Conservation (phyloP, 129 eudicot genomes). For the Sambucus nigra region DNA sequence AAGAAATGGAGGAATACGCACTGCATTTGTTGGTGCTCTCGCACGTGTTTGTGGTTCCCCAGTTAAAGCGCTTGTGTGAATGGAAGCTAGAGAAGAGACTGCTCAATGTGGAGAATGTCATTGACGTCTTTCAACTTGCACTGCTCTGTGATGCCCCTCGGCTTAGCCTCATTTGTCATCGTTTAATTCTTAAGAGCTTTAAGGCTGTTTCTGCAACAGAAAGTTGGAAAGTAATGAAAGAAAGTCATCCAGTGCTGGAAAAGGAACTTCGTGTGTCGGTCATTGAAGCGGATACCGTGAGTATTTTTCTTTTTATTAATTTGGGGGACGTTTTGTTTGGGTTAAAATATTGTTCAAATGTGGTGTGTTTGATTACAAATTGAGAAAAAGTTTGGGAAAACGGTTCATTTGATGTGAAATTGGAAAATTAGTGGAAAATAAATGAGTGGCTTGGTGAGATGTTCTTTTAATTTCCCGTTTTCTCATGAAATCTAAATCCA, state of each 20-base stretch:
- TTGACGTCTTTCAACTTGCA: conserved; percentile 83
- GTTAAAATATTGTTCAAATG: too few species aligned
- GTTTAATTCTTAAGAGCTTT: conserved; percentile 47
- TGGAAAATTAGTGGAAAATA: too few species aligned
- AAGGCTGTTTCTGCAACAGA: conserved; percentile 56
- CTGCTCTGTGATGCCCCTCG: conserved; percentile 87
- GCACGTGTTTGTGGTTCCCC: conserved; percentile 59
- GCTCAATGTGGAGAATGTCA: conserved; percentile 46
- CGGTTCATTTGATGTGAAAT: too few species aligned
- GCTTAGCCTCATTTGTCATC: conserved; percentile 69
- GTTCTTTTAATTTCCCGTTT: too few species aligned
- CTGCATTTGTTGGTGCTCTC: conserved; percentile 75
- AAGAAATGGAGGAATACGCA: conserved; percentile 51
- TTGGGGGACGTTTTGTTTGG: not conserved
- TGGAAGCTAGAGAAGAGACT: conserved; percentile 42
- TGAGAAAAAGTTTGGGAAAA: too few species aligned
- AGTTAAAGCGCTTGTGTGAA: conserved; percentile 64
- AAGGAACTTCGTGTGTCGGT: conserved; percentile 38
- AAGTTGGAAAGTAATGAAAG: conserved; percentile 84
- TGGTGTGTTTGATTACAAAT: too few species aligned
- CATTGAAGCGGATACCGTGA: conserved; percentile 47
- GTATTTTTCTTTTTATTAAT: conserved; percentile 5
- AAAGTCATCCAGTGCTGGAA: conserved; percentile 79
- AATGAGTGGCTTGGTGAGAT: too few species aligned
- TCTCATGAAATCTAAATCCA: too few species aligned